These are phyloP conservation scores for Exserohilum turcica DNA, from an alignment of 2,329 filamentous ascomycete species.

Conservation along the genomic window DNA sequence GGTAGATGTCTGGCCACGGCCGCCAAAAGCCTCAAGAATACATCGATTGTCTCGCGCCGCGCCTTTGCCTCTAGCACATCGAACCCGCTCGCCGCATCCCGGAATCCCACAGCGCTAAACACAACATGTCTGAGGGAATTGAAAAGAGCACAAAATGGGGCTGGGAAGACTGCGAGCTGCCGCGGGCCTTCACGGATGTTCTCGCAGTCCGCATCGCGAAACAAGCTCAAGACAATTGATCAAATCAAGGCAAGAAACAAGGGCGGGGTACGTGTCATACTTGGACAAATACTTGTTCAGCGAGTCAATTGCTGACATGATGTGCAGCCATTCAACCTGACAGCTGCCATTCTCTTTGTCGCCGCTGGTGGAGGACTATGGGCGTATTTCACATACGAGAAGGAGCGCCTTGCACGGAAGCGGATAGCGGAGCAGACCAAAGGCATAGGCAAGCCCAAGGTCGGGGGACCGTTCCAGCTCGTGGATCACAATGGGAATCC, in stretches of 20 bases:
- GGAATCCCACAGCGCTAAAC: slow-evolving; percentile 11
- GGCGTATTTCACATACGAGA: slow-evolving; percentile 92
- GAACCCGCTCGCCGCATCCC: slow-evolving; percentile 17
- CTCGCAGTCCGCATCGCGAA: slow-evolving; percentile 35
- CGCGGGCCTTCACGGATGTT: slow-evolving; percentile 30
- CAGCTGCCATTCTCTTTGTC: slow-evolving; percentile 85
- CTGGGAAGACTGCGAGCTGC: slow-evolving; percentile 5
- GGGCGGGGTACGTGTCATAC: slow-evolving; percentile 36
- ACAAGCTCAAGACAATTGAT: slow-evolving; percentile 45
- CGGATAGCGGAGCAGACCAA: slow-evolving; percentile 90
- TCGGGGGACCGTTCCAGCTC: slow-evolving; percentile 84
- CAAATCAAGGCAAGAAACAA: slow-evolving; percentile 44
- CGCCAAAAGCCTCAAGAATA: slow-evolving; percentile 17
- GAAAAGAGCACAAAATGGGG: slow-evolving; percentile 4
- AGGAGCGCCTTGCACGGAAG: slow-evolving; percentile 86
- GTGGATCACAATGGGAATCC: slow-evolving; percentile 78
- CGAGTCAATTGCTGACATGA: slow-evolving; percentile 10
- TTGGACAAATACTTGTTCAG: background rate
- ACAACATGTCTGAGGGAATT: slow-evolving; percentile 22
- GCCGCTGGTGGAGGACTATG: slow-evolving; percentile 75
- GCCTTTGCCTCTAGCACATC: slow-evolving; percentile 32
- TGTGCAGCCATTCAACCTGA: slow-evolving; percentile 85
- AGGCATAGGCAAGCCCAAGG: slow-evolving; percentile 88
- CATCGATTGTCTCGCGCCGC: slow-evolving; percentile 27
- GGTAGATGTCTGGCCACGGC: slow-evolving; percentile 32